Conservation (phyloP, 179 eudicot genomes). For the Spergularia azorica region DNA sequence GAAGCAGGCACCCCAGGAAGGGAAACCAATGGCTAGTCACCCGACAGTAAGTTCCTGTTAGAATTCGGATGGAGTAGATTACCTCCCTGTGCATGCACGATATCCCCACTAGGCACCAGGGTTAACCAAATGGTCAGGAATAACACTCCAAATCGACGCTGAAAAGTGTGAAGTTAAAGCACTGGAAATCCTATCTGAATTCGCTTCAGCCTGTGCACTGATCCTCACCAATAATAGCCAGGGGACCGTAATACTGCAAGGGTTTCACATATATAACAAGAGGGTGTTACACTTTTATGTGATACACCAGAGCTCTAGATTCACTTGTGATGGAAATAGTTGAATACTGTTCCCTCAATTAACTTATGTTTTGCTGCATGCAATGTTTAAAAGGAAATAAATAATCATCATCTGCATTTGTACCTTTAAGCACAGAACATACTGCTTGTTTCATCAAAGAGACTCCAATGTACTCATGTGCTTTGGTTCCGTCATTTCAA, state of each 20-base stretch:
- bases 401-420: slow-evolving; percentile 22
- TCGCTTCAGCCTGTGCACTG: not conserved
- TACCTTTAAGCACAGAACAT: slow-evolving; percentile 20
- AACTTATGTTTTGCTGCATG: not conserved
- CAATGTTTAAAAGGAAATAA: not conserved
- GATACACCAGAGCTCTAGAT: not conserved
- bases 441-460: slow-evolving; percentile 19
- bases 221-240: not conserved
- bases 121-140: not conserved
- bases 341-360: not conserved
- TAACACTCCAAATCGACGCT: not conserved
- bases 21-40: not conserved
- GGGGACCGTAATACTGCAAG: not conserved
- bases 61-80: too few relatives aligned
- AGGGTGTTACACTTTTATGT: not conserved
- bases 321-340: not conserved
- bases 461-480: slow-evolving; percentile 27
- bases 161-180: not conserved
- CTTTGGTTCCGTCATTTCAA: slow-evolving; percentile 89
- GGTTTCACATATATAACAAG: not conserved
- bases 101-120: too few relatives aligned
- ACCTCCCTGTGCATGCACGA: too few relatives aligned
- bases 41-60: not conserved
- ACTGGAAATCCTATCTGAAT: not conserved
- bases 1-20: not conserved